Conservation (phyloP, 2,329 filamentous ascomycete genomes). For the Didymella segeticola region DNA sequence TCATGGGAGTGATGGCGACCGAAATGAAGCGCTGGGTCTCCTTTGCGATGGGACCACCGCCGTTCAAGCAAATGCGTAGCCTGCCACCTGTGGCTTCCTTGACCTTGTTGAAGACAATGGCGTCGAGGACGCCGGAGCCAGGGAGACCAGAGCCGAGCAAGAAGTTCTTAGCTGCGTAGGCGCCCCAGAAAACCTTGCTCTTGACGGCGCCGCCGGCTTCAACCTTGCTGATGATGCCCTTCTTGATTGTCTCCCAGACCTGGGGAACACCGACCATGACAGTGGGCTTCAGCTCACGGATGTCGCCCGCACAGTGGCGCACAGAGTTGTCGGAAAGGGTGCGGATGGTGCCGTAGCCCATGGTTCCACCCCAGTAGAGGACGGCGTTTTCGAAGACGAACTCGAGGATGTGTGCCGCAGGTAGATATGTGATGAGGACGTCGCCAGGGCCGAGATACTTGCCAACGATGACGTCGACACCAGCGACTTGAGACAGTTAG, state of each 20-base stretch:
- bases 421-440: constrained; percentile 85
- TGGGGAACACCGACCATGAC: constrained; percentile 94
- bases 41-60: constrained; percentile 86
- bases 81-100: constrained; percentile 87
- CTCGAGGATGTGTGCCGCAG: constrained; percentile 94
- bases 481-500: constrained; percentile 64
- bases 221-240: constrained; percentile 85
- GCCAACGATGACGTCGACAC: constrained; percentile 78
- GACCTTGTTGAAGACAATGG: constrained; percentile 88
- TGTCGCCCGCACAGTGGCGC: constrained; percentile 90
- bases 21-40: constrained; percentile 91
- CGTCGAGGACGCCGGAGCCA: constrained; percentile 74
- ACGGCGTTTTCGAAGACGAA: constrained; percentile 94
- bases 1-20: constrained; percentile 91
- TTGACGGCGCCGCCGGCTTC: constrained; percentile 73
- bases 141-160: constrained; percentile 67
- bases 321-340: constrained; percentile 87
- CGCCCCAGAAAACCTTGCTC: constrained; percentile 79
- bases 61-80: constrained; percentile 90
- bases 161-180: constrained; percentile 66
- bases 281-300: constrained; percentile 88
- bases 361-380: constrained; percentile 85
- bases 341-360: constrained; percentile 91
- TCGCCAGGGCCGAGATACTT: constrained; percentile 80
- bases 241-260: constrained; percentile 96